Evolutionary conservation across 345 rosid species (phyloP), one percentile per base, ranked within the genome.

Genomic region (Salix viminalis): DNA sequence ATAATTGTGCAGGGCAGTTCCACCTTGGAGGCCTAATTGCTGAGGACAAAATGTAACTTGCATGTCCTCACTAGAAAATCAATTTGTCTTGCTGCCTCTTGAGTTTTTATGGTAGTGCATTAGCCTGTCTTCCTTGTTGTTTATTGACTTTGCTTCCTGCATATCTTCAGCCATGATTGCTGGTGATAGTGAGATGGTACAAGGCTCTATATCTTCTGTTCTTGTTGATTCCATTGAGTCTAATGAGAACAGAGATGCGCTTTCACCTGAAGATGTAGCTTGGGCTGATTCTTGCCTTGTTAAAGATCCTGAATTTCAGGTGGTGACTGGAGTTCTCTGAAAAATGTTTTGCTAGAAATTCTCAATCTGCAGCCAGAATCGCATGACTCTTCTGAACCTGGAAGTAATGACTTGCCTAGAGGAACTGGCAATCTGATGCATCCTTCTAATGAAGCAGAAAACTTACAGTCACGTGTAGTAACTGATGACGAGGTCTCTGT

Each of bases 261-360:
- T 83, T 78, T 88, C 89, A 6, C 72, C 86, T 74, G 97, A 89
- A 77, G 87, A 83, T 78, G 67, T 85, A 77, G 89, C 91, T 42
- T 92, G 94, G 97, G 90, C 81, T 71, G 91, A 92, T 82, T 92
- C 93, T 65, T 92, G 94, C 77, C 84, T 88, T 71, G 69, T 83
- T 73, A 78, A 76, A 48, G 87, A 85, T 75, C 78, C 83, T 60
- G 94, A 87, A 70, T 77, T 75, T 85, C 83, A 24, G 88, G 87
- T 30, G 75, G 58, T 42, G 79, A 75, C 44, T 90, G 90, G 93
- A 82, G 72, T 64, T 84, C 81, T 67, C 66, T 88, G 61, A 90
- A 80, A 80, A 91, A 89, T 72, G 89, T 88, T 46, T 82, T 90
- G 76, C 77, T 85, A 15, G 93, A 87, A 76, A 79, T 89, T 76